These are phyloP conservation scores for Mrakia blollopis DNA, from an alignment of 768 basidiomycete genomes.

Conservation along the genomic window DNA sequence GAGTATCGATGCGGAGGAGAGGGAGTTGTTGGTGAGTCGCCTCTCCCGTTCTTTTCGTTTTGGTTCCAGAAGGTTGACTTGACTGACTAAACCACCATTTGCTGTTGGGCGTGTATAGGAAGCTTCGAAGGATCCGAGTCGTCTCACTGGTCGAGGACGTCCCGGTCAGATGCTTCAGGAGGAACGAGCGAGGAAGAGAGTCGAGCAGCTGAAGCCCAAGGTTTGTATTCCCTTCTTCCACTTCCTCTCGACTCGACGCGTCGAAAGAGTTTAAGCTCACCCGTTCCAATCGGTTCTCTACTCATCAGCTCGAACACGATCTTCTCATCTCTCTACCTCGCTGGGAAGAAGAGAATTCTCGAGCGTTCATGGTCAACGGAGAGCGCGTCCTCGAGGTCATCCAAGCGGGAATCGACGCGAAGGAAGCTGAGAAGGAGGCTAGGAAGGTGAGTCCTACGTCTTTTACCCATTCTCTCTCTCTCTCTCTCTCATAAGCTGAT, in stretches of 20 bases:
- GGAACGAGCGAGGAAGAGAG: conserved; percentile 95
- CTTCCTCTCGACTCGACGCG: not conserved
- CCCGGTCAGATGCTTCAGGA: conserved; percentile 80
- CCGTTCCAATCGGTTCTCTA: not conserved
- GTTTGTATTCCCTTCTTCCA: conserved; percentile 52
- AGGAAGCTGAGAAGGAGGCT: conserved; percentile 72
- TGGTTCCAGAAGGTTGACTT: not conserved
- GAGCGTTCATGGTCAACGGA: conserved; percentile 78
- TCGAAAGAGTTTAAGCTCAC: not conserved
- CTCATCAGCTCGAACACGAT: conserved; percentile 74
- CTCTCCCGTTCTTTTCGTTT: not conserved
- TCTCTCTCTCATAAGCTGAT: conserved; percentile 27
- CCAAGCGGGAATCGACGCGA: conserved; percentile 60
- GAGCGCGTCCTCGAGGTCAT: conserved; percentile 73
- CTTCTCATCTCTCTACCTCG: conserved; percentile 67
- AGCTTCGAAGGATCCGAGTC: conserved; percentile 71
- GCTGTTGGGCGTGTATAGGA: conserved; percentile 49
- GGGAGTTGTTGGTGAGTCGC: conserved; percentile 49
- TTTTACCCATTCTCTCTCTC: not conserved
- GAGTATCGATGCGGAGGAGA: conserved; percentile 82
- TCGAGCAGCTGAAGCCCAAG: conserved; percentile 84
- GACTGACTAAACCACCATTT: not conserved
- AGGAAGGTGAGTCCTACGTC: conserved; percentile 48
- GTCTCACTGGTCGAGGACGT: conserved; percentile 71
- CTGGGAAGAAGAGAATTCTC: conserved; percentile 75